These are phyloP conservation scores for Acorus calamus DNA, from an alignment of 106 monocot species.

Conservation along the genomic window DNA sequence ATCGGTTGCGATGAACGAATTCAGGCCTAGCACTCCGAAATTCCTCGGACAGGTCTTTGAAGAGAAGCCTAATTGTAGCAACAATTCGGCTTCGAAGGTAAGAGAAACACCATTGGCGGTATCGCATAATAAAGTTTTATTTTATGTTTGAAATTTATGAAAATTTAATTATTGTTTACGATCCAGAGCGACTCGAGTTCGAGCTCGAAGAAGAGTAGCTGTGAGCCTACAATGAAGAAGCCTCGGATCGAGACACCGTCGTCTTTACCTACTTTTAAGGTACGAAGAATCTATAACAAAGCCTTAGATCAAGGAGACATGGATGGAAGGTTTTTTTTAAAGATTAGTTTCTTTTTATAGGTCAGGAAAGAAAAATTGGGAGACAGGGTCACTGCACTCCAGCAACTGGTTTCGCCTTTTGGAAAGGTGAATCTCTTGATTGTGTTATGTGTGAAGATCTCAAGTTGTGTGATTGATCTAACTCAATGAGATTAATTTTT, in stretches of 20 bases:
- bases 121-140: not conserved
- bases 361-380: too few species aligned
- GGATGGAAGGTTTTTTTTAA: not conserved
- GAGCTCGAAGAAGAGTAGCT: conserved; percentile 23
- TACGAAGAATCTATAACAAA: conserved; percentile 10
- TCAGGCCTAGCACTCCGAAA: conserved; percentile 18
- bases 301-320: conserved; percentile 5
- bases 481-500: too few species aligned
- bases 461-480: too few species aligned
- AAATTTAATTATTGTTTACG: conserved; percentile 6
- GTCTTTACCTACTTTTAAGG: conserved; percentile 73
- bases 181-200: conserved; percentile 20
- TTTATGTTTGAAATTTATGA: not conserved
- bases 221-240: conserved; percentile 56
- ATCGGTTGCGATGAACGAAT: not conserved
- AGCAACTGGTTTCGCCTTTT: too few species aligned
- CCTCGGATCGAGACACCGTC: conserved; percentile 59
- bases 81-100: conserved; percentile 17
- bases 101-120: not conserved
- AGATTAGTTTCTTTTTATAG: not conserved
- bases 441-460: too few species aligned
- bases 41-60: conserved; percentile 24
- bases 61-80: conserved; percentile 21
- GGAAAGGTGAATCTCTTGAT: too few species aligned
- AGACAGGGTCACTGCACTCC: too few species aligned